phyloP scores from a whole-genome alignment of 805 yeast genomes.

The Candida tammaniensis region DNA sequence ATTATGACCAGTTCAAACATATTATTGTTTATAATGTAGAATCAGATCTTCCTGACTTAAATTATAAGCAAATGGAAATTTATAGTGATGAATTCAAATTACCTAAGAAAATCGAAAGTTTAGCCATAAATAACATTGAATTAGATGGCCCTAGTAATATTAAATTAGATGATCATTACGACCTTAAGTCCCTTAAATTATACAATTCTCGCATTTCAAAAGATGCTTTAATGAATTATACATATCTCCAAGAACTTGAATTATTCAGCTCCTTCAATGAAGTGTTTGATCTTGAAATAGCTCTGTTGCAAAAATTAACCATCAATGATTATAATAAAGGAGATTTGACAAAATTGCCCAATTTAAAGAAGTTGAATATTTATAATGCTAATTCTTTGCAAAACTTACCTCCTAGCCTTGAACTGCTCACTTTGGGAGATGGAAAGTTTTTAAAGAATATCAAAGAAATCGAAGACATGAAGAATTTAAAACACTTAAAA shows the following conservation, averaged over 20 bases:
- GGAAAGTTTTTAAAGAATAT: conserved; percentile 5
- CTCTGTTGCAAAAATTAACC: conserved; percentile 4
- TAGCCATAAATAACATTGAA: not conserved
- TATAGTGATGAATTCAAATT: not conserved
- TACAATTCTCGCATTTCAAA: conserved; percentile 1
- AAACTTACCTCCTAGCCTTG: conserved; percentile 5
- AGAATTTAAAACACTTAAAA: conserved; percentile 3
- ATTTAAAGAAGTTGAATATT: conserved; percentile 3
- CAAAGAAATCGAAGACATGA: conserved; percentile 1
- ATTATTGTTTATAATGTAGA: conserved; percentile 3
- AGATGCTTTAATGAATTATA: conserved; percentile 1
- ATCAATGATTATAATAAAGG: conserved; percentile 8
- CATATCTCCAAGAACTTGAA: conserved; percentile 3
- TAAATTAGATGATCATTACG: not conserved
- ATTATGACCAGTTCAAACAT: conserved; percentile 7
- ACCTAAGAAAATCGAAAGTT: conserved; percentile 1
- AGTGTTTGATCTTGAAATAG: conserved; percentile 3
- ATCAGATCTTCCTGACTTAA: conserved; percentile 1
- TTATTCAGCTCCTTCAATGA: conserved; percentile 4
- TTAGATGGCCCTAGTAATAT: not conserved
- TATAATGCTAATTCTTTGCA: conserved; percentile 6
- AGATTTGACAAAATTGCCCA: conserved; percentile 4
- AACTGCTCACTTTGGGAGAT: conserved; percentile 6
- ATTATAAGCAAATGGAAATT: conserved; percentile 1
- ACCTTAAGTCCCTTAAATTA: conserved; percentile 3